Evolutionary conservation across 2,329 filamentous ascomycete genomes (phyloP).

Genomic region (Ophiostoma piceae): DNA sequence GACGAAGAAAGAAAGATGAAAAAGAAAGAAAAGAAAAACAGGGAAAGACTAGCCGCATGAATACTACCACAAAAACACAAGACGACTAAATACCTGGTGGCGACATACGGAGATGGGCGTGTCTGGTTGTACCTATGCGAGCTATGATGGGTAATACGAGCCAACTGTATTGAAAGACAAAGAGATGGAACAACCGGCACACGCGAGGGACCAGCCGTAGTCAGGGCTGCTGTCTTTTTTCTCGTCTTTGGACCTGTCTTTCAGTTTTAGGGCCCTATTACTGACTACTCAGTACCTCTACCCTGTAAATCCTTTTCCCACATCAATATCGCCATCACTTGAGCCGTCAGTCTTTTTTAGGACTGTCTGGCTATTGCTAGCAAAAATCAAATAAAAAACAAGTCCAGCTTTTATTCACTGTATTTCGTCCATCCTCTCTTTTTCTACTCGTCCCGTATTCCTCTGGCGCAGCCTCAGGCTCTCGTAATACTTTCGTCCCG

Average conservation of each 20-base stretch:
- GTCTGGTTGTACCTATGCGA: background rate
- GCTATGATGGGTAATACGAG: slow-evolving; percentile 7
- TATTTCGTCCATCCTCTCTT: background rate
- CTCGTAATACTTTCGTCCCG: background rate
- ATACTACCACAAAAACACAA: background rate
- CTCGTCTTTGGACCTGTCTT: background rate
- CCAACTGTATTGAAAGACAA: background rate
- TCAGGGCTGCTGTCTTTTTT: background rate
- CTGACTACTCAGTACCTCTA: background rate
- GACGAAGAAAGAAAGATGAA: background rate
- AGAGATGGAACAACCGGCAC: background rate
- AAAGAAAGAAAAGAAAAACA: background rate
- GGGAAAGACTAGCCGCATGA: background rate
- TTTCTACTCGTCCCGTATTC: background rate
- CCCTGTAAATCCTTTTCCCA: background rate
- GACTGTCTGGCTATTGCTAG: background rate
- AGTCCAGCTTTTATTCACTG: background rate
- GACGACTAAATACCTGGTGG: background rate
- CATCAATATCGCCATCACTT: too few species aligned
- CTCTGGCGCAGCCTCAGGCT: background rate
- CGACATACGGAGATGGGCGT: background rate
- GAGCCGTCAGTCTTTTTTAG: background rate
- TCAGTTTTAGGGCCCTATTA: background rate
- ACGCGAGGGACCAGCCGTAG: slow-evolving; percentile 10
- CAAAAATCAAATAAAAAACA: background rate